A percentile compares a stretch with the other conserved stretches of the same genome.
These are phyloP conservation scores for Diaporthe eres DNA, from an alignment of 2,329 filamentous ascomycete genomes.

Conservation along the genomic window DNA sequence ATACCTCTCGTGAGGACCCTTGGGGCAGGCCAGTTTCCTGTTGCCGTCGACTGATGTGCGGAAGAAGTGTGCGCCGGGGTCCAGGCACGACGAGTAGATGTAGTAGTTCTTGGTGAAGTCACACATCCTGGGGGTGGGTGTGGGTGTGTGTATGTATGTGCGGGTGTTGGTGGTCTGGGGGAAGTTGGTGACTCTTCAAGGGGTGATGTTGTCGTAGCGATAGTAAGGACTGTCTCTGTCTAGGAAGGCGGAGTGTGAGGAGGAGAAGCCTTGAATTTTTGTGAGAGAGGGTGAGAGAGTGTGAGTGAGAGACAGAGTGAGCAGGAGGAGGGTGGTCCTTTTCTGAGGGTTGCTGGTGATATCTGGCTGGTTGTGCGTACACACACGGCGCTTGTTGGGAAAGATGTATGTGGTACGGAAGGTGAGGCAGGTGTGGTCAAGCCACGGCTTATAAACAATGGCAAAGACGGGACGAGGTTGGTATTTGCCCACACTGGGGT, in stretches of 20 bases:
- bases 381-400: not conserved
- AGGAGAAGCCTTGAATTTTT: not conserved
- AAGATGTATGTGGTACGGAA: not conserved
- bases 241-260: not conserved
- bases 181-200: not conserved
- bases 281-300: not conserved
- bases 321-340: not conserved
- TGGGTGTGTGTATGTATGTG: not conserved
- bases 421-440: conserved; percentile 21
- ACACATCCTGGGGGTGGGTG: conserved; percentile 61
- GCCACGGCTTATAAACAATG: conserved; percentile 34
- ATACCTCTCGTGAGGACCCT: conserved; percentile 80
- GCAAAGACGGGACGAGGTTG: conserved; percentile 29
- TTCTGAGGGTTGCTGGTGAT: not conserved
- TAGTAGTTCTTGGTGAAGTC: conserved; percentile 83
- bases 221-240: not conserved
- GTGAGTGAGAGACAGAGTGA: too few relatives aligned
- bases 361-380: not conserved
- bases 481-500: conserved; percentile 8
- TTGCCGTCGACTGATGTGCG: conserved; percentile 77
- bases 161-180: not conserved
- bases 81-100: conserved; percentile 79
- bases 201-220: not conserved
- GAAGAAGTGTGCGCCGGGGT: conserved; percentile 80
- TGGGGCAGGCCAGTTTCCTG: conserved; percentile 69